Conservation (phyloP, 345 rosid species). For the Eucalyptus rudis region DNA sequence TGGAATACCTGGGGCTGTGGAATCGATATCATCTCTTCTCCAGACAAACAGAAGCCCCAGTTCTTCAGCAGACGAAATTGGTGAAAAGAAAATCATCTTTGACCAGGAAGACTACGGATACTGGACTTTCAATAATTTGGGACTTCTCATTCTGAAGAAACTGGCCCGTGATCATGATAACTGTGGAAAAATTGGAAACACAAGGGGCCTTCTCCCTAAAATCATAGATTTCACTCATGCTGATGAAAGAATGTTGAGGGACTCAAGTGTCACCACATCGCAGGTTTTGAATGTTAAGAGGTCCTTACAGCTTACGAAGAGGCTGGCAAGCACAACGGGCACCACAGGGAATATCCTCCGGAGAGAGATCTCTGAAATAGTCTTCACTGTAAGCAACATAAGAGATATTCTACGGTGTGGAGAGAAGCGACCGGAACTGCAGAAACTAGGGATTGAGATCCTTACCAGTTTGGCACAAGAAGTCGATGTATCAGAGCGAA, state of each 20-base stretch:
- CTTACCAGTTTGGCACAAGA: conserved; percentile 59
- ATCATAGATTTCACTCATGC: conserved; percentile 64
- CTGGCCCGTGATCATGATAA: conserved; percentile 71
- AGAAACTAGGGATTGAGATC: conserved; percentile 57
- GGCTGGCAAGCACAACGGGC: conserved; percentile 63
- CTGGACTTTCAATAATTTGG: conserved; percentile 64
- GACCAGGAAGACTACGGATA: conserved; percentile 33
- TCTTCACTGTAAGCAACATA: conserved; percentile 54
- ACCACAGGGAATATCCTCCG: conserved; percentile 50
- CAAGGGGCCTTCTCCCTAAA: conserved; percentile 71
- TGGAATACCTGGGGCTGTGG: conserved; percentile 73
- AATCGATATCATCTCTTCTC: conserved; percentile 78
- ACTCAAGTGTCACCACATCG: conserved; percentile 26
- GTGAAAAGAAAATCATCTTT: conserved; percentile 28
- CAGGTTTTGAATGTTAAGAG: conserved; percentile 51
- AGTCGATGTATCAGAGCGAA: conserved; percentile 50
- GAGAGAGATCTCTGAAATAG: conserved; percentile 66
- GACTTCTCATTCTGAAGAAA: conserved; percentile 65
- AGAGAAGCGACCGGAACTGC: conserved; percentile 30
- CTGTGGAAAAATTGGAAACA: conserved; percentile 79
- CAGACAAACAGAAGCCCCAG: conserved; percentile 27
- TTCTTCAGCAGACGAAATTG: conserved; percentile 44
- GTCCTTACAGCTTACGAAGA: conserved; percentile 60
- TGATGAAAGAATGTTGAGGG: conserved; percentile 31
- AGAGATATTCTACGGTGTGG: conserved; percentile 54